phyloP scores from a whole-genome alignment of 192 early-diverging fungal species.

The Coemansia sp. region DNA sequence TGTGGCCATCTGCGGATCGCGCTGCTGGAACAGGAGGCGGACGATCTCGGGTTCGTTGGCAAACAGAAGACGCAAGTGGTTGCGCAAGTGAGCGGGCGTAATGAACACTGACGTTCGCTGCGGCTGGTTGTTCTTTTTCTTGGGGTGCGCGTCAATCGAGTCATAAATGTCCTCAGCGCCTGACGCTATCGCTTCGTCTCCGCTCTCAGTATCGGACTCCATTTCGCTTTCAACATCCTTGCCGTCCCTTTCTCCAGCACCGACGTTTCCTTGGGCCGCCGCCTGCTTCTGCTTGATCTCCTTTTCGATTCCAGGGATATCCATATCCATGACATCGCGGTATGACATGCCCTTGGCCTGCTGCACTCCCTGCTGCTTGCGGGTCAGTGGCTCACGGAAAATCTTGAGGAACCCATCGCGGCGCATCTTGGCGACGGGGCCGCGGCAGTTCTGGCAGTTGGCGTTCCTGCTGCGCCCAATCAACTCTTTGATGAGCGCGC shows the following conservation, averaged over 20 bases:
- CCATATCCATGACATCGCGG: slow-evolving; percentile 41
- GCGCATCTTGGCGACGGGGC: slow-evolving; percentile 66
- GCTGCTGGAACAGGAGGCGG: slow-evolving; percentile 77
- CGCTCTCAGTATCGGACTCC: slow-evolving; percentile 27
- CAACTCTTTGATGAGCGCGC: slow-evolving; percentile 45
- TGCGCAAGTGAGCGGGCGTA: slow-evolving; percentile 78
- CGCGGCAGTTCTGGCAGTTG: slow-evolving; percentile 68
- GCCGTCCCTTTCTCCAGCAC: background rate
- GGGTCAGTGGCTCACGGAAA: slow-evolving; percentile 71
- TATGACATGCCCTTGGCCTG: slow-evolving; percentile 56
- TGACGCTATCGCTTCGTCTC: slow-evolving; percentile 44
- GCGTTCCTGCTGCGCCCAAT: slow-evolving; percentile 35
- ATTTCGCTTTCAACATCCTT: slow-evolving; percentile 40
- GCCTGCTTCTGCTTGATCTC: slow-evolving; percentile 18
- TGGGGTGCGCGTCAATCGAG: slow-evolving; percentile 32
- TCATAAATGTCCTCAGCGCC: slow-evolving; percentile 35
- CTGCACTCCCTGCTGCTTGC: slow-evolving; percentile 66
- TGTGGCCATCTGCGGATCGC: slow-evolving; percentile 52
- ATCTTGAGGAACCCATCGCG: slow-evolving; percentile 83
- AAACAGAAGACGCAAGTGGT: slow-evolving; percentile 76
- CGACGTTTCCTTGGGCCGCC: background rate
- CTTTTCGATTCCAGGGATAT: slow-evolving; percentile 19
- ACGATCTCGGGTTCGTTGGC: slow-evolving; percentile 72
- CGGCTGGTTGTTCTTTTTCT: slow-evolving; percentile 26
- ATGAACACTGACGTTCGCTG: slow-evolving; percentile 41